Evolutionary conservation across 805 yeast species (phyloP).

Genomic region (Cyberlindnera samutprakarnensis): DNA sequence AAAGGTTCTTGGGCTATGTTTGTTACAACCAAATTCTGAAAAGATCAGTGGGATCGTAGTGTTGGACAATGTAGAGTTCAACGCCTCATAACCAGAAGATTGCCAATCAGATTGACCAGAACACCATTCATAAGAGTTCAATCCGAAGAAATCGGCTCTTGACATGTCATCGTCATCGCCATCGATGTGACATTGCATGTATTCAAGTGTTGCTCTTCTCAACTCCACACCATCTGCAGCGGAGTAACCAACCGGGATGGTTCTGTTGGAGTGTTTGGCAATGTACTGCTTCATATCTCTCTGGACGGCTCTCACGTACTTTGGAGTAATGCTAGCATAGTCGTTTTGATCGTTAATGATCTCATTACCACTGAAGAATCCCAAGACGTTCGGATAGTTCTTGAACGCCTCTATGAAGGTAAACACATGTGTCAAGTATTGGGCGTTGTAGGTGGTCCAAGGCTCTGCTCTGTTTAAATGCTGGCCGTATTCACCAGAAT

Average conservation of each 20-base stretch:
- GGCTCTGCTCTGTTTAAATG: conserved; percentile 71
- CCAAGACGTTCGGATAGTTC: conserved; percentile 74
- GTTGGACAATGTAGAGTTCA: conserved; percentile 50
- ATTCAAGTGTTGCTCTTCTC: conserved; percentile 69
- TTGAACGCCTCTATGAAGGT: conserved; percentile 81
- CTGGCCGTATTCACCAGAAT: conserved; percentile 61
- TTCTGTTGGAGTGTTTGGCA: conserved; percentile 55
- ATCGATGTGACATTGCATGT: conserved; percentile 71
- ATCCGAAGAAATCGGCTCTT: conserved; percentile 84
- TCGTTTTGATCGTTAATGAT: conserved; percentile 73
- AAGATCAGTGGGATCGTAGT: conserved; percentile 61
- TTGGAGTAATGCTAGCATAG: conserved; percentile 56
- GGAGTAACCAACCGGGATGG: conserved; percentile 91
- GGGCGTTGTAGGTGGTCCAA: conserved; percentile 56
- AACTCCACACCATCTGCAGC: conserved; percentile 78
- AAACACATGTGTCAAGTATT: conserved; percentile 71
- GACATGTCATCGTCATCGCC: conserved; percentile 48
- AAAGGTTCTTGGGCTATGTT: conserved; percentile 70
- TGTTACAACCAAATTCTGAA: conserved; percentile 83
- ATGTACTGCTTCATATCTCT: conserved; percentile 88
- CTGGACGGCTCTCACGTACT: conserved; percentile 81
- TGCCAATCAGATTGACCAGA: conserved; percentile 61
- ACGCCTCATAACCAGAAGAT: conserved; percentile 58
- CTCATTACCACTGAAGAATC: conserved; percentile 90
- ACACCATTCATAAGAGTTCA: conserved; percentile 96